Percentiles rank a stretch among this genome's conserved stretches.
phyloP scores from a whole-genome alignment of 208 protist species.

The Angomonas ambiguus region DNA sequence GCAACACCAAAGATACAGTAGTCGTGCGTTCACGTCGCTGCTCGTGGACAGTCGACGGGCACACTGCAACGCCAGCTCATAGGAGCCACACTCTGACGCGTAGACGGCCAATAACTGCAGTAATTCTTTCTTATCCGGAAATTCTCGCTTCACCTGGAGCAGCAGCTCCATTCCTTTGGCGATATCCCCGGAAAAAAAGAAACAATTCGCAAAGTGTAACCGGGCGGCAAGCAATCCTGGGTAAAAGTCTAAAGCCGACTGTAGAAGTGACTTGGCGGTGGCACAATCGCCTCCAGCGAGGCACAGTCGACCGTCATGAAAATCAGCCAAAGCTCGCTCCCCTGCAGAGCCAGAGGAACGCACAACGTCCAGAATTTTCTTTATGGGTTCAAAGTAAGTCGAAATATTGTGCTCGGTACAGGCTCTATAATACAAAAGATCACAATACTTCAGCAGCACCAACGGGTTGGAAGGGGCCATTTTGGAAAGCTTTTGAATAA shows the following conservation, averaged over 20 bases:
- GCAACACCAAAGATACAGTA: conserved; percentile 59
- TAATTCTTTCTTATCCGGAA: conserved; percentile 74
- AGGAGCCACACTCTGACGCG: conserved; percentile 43
- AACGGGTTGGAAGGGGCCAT: conserved; percentile 66
- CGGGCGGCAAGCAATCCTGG: conserved; percentile 63
- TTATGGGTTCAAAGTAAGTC: conserved; percentile 27
- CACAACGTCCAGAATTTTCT: conserved; percentile 47
- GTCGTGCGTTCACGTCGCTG: conserved; percentile 61
- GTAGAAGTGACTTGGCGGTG: conserved; percentile 47
- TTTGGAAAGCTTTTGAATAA: conserved; percentile 41
- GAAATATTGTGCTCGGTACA: conserved; percentile 34
- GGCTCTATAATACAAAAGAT: conserved; percentile 81
- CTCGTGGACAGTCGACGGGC: conserved; percentile 51
- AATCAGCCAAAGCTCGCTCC: conserved; percentile 67
- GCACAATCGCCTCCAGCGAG: conserved; percentile 51
- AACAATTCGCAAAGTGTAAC: conserved; percentile 68
- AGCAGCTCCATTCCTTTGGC: conserved; percentile 50
- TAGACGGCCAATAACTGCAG: conserved; percentile 70
- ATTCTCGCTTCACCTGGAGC: conserved; percentile 42
- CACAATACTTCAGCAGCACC: conserved; percentile 66
- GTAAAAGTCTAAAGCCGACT: conserved; percentile 48
- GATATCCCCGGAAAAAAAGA: conserved; percentile 44
- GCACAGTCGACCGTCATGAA: conserved; percentile 69
- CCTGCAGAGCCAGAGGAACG: conserved; percentile 37
- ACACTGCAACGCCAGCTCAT: conserved; percentile 63